Evolutionary conservation across 805 yeast genomes (phyloP), one percentile per base, ranked within the genome.

Genomic region (Saturnispora mendoncae): DNA sequence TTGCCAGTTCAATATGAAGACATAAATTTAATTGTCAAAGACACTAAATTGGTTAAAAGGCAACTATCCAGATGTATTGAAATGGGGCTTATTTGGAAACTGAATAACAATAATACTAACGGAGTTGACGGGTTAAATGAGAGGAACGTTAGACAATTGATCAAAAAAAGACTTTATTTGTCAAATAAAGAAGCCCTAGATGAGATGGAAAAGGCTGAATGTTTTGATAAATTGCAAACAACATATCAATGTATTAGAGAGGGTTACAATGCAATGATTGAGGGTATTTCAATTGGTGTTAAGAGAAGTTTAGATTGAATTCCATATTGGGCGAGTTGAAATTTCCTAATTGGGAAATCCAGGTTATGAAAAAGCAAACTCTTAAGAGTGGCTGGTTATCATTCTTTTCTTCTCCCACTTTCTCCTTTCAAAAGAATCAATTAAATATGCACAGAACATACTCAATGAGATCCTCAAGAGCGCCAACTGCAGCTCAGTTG

Each of bases 401-500:
- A 18, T 25, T 24, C 14, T 38, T 15, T 38, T 30, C 26, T 13
- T 10, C 23, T 19, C 21, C 27, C 19, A 19, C 25, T 9, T 28
- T 28, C 21, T 36, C n/a, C 18, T 25, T 20, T 15, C 3, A 17
- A 28, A 12, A n/a, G 4, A 23, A 7, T 15, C 27, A 65, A 38
- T 10, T 19, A 29, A 32, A 32, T 51, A 92, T 92, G 98, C 97
- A 90, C 75, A 84, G 97, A 80, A 90, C 98, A 38, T 92, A 92
- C 69, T 90, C 98, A 27, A 74, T 90, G 67, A 87, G 98, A 77
- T 80, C 87, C 55, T 65, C 81, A 43, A 84, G 95, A 67, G 97
- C 97, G 30, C 98, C 98, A 48, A 88, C 98, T 44, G 97, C 97
- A 46, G 77, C 95, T 51, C 96, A 90, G 68, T 67, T 90, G 66